Evolutionary conservation across 768 basidiomycete genomes (phyloP).

Genomic region (Sporobolomyces roseus): DNA sequence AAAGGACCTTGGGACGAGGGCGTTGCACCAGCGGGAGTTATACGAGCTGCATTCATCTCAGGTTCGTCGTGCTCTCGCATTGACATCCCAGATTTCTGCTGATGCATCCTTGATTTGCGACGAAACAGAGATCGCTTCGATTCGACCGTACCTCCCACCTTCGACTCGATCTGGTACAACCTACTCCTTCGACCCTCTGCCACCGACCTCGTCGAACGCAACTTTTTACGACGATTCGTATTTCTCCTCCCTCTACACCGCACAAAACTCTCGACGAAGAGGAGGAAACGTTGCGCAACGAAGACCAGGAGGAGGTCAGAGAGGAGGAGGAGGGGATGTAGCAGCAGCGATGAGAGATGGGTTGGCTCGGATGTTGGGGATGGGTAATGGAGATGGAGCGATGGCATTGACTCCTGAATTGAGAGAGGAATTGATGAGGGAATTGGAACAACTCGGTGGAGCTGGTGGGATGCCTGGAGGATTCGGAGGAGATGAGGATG

Average conservation of each 20-base stretch:
- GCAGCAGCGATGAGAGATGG: slow-evolving; percentile 28
- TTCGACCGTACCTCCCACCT: slow-evolving; percentile 39
- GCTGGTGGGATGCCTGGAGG: slow-evolving; percentile 43
- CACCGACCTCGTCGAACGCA: slow-evolving; percentile 59
- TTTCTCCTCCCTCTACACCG: slow-evolving; percentile 55
- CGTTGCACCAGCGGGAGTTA: slow-evolving; percentile 31
- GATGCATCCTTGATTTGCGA: too few relatives aligned
- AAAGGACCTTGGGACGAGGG: slow-evolving; percentile 27
- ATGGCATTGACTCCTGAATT: slow-evolving; percentile 32
- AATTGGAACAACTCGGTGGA: slow-evolving; percentile 27
- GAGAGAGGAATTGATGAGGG: slow-evolving; percentile 33
- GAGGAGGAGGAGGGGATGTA: neutral
- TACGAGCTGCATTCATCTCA: slow-evolving; percentile 38
- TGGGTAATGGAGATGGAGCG: slow-evolving; percentile 19
- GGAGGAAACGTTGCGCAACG: neutral
- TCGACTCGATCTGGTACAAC: slow-evolving; percentile 53
- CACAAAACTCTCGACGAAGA: neutral
- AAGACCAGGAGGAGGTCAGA: neutral
- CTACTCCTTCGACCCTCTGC: slow-evolving; percentile 79
- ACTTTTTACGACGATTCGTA: slow-evolving; percentile 69
- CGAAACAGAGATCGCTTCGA: slow-evolving; percentile 27
- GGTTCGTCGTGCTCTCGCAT: slow-evolving; percentile 10
- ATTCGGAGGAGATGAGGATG: slow-evolving; percentile 45
- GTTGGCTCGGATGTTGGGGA: slow-evolving; percentile 20
- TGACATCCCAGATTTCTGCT: neutral